Evolutionary conservation across 1,284 basidiomycete species (phyloP), one percentile per base, ranked within the genome.

Genomic region (Rhodotorula mucilaginosa): DNA sequence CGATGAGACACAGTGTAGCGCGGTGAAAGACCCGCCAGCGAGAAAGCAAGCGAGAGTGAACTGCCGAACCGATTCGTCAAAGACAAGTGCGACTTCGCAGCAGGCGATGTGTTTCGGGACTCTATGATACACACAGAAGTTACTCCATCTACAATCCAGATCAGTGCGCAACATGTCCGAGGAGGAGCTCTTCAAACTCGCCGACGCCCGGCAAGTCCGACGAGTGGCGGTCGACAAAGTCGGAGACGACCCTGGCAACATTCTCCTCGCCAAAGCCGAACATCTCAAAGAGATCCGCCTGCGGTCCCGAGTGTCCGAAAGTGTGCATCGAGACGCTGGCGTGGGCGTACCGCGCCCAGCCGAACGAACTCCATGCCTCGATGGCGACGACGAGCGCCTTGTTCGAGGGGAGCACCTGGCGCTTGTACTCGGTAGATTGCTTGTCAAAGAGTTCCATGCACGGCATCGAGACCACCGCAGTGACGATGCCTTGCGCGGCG

Each of bases 391-490:
- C 89, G 59, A 94, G 94, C 51, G 90, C 89, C 69, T 93, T 93
- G 78, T 89, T 89, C 79, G 92, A 47, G 79, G 92, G 88, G 76
- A 97, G 83, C 63, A 97, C 93, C 79, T 88, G 88, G 78, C 93
- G 82, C 80, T 85, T 87, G 85, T 97, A 97, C 71, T 89, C 88
- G 79, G 86, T 81, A 74, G 87, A 83, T 84, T 97, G 95, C 79
- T 86, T 84, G 82, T 96, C 91, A 81, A 97, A 97, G 74, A 92
- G 87, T 75, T 89, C 85, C 88, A 90, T 92, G 83, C 91, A 96
- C 39, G 94, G 94, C 80, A 97, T 83, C 79, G 89, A 91, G 79
- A 94, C 92, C 68, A 97, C 81, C 64, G 94, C 88, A 73, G 87
- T 88, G 84, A 89, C 91, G 83, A 93, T 80, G 64, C 79, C 80